A percentile compares a stretch with the other conserved stretches of the same genome.
phyloP scores from a whole-genome alignment of 2,329 filamentous ascomycete species.

The Epichloe typhina region DNA sequence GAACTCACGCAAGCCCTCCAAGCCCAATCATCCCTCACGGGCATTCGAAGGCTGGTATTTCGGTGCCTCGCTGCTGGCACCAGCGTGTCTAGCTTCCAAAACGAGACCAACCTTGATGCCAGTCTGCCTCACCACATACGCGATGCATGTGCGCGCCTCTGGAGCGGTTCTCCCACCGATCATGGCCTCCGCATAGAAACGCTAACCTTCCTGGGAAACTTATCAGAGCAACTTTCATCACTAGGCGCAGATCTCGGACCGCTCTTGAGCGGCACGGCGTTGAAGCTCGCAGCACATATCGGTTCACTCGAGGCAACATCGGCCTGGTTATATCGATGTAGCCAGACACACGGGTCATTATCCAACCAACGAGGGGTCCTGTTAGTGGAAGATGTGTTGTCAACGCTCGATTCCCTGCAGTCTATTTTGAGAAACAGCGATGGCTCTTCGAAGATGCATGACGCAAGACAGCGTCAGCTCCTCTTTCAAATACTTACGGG shows the following conservation, averaged over 20 bases:
- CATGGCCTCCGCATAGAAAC: slow-evolving; percentile 8
- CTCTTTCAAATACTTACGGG: slow-evolving; percentile 19
- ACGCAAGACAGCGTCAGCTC: slow-evolving; percentile 9
- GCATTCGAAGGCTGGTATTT: slow-evolving; percentile 19
- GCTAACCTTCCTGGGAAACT: slow-evolving; percentile 28
- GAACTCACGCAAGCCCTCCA: slow-evolving; percentile 12
- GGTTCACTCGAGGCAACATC: slow-evolving; percentile 12
- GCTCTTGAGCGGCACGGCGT: slow-evolving; percentile 17
- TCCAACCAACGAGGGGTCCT: neutral
- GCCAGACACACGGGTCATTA: slow-evolving; percentile 8
- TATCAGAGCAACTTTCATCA: slow-evolving; percentile 20
- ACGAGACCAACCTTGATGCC: neutral
- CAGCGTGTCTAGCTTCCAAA: slow-evolving; percentile 10
- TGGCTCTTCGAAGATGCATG: neutral
- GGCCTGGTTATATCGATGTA: slow-evolving; percentile 14
- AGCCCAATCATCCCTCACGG: slow-evolving; percentile 13
- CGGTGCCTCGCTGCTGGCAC: slow-evolving; percentile 14
- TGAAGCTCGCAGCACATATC: slow-evolving; percentile 18
- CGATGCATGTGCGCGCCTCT: slow-evolving; percentile 11
- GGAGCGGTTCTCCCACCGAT: slow-evolving; percentile 5
- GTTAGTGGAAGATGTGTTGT: slow-evolving; percentile 11
- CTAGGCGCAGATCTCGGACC: slow-evolving; percentile 12
- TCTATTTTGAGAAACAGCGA: neutral
- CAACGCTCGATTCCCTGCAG: slow-evolving; percentile 10
- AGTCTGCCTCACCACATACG: slow-evolving; percentile 12